Base-by-base conservation (phyloP, 805 yeast genomes). In the Saccharomyces mikatae region DNA sequence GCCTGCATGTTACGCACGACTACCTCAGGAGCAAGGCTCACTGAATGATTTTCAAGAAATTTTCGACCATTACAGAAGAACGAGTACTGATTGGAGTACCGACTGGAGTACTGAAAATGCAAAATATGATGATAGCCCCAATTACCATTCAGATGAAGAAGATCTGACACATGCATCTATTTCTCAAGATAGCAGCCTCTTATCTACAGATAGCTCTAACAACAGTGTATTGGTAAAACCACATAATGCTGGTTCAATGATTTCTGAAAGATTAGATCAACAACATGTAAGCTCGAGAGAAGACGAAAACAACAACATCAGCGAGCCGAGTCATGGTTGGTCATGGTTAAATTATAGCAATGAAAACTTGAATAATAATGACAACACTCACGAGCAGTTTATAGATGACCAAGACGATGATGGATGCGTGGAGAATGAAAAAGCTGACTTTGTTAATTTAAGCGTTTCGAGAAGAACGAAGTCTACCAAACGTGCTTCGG, bases 31-130 rank as follows among this genome's bases (percentile, higher is more conserved):
- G 13, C 44, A 36, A 4, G 52, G 56, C n/a, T 49, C 62, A 30
- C 36, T 56, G n/a, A 61, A 56, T 48, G 63, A 64, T 51, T 58
- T 60, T 28, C 60, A 58, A 28, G 68, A 66, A 48, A 58, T 66
- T 17, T 67, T 68, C 49, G 69, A 63, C 30, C 70, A 67, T 49
- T 67, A 67, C 52, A 56, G 66, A 11, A 61, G 60, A 44, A 52
- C 64, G 2, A 61, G 64, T 46, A 55, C 56, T n/a, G 68, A 60
- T 28, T 55, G 59, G 60, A 60, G 56, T 46, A 55, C 56, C 14
- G 68, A 60, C 26, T 55, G 59, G 60, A 60, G 56, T n/a, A 56
- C 56, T 14, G 59, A 57, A 28, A 27, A 51, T 17, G 41, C n/a
- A 2, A 49, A 28, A 17, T 21, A 30, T 5, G 41, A 9, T 22